Evolutionary conservation across 164 flowering plant genomes (phyloP).

Genomic region (Macadamia integrifolia): DNA sequence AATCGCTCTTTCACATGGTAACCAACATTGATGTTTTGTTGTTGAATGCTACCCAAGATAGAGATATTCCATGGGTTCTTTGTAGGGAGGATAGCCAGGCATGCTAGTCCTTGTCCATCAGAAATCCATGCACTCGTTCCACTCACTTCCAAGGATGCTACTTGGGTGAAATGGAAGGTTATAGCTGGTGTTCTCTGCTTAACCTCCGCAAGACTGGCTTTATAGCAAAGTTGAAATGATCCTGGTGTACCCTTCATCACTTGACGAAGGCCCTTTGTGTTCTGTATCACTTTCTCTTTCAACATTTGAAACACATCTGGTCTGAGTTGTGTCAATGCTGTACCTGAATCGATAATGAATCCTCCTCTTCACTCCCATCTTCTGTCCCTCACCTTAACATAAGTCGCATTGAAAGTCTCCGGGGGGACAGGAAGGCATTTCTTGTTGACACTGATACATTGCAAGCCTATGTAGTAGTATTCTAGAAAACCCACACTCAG

Average conservation of each 20-base stretch:
- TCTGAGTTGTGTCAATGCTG: neutral
- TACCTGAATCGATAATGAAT: conserved; percentile 2
- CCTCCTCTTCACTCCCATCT: neutral
- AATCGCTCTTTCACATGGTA: too few relatives aligned
- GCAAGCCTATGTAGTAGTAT: conserved; percentile 4
- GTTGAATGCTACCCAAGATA: too few relatives aligned
- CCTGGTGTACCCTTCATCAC: neutral
- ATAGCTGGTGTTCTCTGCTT: too few relatives aligned
- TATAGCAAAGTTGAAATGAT: neutral
- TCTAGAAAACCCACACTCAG: neutral
- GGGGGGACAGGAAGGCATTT: neutral
- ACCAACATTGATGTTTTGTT: too few relatives aligned
- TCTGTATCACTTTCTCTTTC: neutral
- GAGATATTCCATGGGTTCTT: too few relatives aligned
- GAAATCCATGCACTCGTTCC: too few relatives aligned
- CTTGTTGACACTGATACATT: conserved; percentile 3
- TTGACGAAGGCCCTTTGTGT: neutral
- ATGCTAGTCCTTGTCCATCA: too few relatives aligned
- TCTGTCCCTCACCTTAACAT: too few relatives aligned
- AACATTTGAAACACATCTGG: neutral
- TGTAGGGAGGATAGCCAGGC: too few relatives aligned
- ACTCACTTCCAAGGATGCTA: too few relatives aligned
- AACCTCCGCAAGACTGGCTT: neutral
- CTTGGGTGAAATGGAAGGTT: too few relatives aligned
- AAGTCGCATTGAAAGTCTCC: neutral